Conservation (phyloP, 306 rosid species). For the Cucurbita pepo region DNA sequence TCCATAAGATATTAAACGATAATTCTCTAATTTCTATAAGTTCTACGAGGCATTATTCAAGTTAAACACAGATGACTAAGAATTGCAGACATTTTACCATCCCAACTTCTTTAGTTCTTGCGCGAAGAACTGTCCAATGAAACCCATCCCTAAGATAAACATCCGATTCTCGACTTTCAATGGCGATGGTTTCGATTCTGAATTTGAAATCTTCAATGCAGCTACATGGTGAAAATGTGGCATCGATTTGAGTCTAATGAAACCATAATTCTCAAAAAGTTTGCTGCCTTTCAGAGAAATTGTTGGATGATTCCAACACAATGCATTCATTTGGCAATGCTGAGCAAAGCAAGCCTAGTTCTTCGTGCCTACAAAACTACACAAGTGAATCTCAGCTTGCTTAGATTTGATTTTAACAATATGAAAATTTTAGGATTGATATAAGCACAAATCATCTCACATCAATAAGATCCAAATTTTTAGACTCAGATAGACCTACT, state of each 20-base stretch:
- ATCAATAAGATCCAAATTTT: too few species aligned
- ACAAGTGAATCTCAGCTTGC: too few species aligned
- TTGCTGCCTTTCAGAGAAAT: background rate
- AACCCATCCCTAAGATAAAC: conserved; percentile 63
- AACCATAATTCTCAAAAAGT: background rate
- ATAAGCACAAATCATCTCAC: too few species aligned
- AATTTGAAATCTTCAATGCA: background rate
- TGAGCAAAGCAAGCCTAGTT: too few species aligned
- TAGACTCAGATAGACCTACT: too few species aligned
- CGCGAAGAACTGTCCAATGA: conserved; percentile 48
- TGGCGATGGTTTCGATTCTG: conserved; percentile 1
- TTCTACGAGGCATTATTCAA: background rate
- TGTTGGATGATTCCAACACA: background rate
- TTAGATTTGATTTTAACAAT: too few species aligned
- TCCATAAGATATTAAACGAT: background rate
- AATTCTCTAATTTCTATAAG: background rate
- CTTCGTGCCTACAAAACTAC: background rate
- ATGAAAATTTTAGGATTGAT: too few species aligned
- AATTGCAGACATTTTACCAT: conserved; percentile 32
- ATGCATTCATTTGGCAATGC: background rate
- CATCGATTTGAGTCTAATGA: background rate
- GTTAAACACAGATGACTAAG: too few species aligned
- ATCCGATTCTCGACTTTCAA: conserved; percentile 25
- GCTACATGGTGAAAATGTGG: background rate
- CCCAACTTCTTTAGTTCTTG: conserved; percentile 46